phyloP scores from a whole-genome alignment of 139 green algal species.

The Picochlorum sp. region DNA sequence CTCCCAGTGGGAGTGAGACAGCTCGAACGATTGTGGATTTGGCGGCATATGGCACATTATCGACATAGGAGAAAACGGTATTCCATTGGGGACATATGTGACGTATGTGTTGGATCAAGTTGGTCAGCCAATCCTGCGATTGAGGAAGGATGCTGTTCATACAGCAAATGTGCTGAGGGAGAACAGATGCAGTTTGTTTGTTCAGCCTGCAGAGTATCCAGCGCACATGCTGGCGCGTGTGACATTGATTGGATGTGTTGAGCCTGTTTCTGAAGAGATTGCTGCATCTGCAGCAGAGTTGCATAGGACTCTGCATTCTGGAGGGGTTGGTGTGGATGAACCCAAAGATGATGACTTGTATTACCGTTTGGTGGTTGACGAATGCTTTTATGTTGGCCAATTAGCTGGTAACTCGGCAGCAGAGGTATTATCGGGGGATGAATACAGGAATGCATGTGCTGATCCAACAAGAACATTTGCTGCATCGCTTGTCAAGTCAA shows the following conservation, averaged over 20 bases:
- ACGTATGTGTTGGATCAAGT: constrained; percentile 65
- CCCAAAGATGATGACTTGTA: constrained; percentile 29
- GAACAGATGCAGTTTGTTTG: constrained; percentile 62
- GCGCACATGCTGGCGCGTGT: constrained; percentile 62
- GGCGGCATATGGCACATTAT: constrained; percentile 60
- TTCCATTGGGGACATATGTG: constrained; percentile 68
- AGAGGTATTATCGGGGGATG: constrained; percentile 20
- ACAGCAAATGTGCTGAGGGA: constrained; percentile 56
- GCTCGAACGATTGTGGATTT: constrained; percentile 69
- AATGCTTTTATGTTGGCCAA: constrained; percentile 50
- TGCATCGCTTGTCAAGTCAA: constrained; percentile 42
- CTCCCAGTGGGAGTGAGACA: constrained; percentile 41
- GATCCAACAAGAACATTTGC: constrained; percentile 52
- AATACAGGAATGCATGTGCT: constrained; percentile 37
- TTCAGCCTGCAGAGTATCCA: constrained; percentile 62
- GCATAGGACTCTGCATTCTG: constrained; percentile 28
- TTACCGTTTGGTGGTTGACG: constrained; percentile 35
- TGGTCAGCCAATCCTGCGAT: constrained; percentile 56
- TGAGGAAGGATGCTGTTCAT: constrained; percentile 57
- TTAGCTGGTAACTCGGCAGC: constrained; percentile 21
- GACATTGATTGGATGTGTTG: constrained; percentile 59
- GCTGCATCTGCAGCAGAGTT: constrained; percentile 24
- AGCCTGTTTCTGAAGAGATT: constrained; percentile 22
- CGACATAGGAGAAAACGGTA: constrained; percentile 46
- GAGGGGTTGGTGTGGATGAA: constrained; percentile 29